Conservation (phyloP, 768 basidiomycete genomes). For the Naganishia antarctica region DNA sequence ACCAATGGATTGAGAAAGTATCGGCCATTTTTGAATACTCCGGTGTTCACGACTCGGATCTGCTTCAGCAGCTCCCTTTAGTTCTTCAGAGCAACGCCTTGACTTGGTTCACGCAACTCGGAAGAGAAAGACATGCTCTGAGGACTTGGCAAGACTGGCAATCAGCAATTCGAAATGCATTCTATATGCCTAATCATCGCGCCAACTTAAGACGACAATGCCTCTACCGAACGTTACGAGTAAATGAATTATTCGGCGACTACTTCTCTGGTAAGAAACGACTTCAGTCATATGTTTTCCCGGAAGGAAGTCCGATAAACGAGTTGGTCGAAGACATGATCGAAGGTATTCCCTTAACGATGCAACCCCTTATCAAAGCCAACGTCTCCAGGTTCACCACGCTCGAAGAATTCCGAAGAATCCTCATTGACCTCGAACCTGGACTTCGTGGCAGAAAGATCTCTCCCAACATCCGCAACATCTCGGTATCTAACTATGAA, state of each 20-base stretch:
- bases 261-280: conserved; percentile 17
- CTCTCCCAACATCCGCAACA: neutral
- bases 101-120: conserved; percentile 18
- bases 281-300: conserved; percentile 13
- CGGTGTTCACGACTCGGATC: neutral
- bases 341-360: conserved; percentile 7
- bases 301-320: neutral
- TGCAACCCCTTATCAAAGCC: conserved; percentile 16
- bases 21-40: conserved; percentile 12
- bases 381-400: neutral
- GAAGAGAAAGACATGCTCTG: neutral
- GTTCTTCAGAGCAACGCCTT: conserved; percentile 11
- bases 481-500: neutral
- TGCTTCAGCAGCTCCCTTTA: conserved; percentile 9
- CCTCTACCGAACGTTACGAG: neutral
- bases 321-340: conserved; percentile 23
- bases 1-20: conserved; percentile 21
- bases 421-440: conserved; percentile 25
- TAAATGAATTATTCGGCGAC: conserved; percentile 4
- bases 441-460: neutral
- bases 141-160: conserved; percentile 7
- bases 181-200: conserved; percentile 16
- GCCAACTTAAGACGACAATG: conserved; percentile 6
- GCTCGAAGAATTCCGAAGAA: conserved; percentile 13
- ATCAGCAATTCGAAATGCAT: conserved; percentile 4